These are phyloP conservation scores for Glycine soja DNA, from an alignment of 306 rosid genomes.

Conservation along the genomic window DNA sequence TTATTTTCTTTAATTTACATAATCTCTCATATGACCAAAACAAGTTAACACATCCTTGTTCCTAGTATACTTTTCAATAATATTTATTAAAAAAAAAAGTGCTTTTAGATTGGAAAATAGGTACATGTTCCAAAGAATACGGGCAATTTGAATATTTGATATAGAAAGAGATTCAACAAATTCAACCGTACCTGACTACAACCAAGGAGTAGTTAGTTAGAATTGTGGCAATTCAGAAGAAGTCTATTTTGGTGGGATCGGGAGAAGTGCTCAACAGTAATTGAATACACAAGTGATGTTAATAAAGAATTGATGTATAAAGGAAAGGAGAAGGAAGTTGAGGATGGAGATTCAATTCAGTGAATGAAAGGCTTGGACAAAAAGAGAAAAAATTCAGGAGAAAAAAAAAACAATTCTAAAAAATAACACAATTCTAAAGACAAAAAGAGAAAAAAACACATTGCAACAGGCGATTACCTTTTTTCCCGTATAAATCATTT, in stretches of 20 bases:
- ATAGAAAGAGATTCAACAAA: slow-evolving; percentile 36
- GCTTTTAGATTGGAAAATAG: not conserved
- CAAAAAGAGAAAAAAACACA: not conserved
- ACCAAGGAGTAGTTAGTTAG: slow-evolving; percentile 24
- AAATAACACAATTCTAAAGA: too few relatives aligned
- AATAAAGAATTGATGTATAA: not conserved
- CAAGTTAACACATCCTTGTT: not conserved
- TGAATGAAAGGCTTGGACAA: not conserved
- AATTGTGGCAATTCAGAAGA: slow-evolving; percentile 11
- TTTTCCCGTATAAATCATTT: not conserved
- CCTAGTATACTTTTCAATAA: not conserved
- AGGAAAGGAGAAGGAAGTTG: not conserved
- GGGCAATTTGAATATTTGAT: slow-evolving; percentile 22
- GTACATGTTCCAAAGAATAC: not conserved
- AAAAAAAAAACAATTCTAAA: not conserved
- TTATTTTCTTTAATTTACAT: not conserved
- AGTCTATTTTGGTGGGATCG: not conserved
- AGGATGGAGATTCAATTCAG: not conserved
- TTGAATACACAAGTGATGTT: slow-evolving; percentile 19
- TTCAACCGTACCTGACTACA: slow-evolving; percentile 28
- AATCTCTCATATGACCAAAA: not conserved
- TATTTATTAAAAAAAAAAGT: not conserved
- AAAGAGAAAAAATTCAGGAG: not conserved
- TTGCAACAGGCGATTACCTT: not conserved
- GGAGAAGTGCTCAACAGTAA: not conserved